phyloP scores from a whole-genome alignment of 345 rosid genomes.

The Eucalyptus pumila region DNA sequence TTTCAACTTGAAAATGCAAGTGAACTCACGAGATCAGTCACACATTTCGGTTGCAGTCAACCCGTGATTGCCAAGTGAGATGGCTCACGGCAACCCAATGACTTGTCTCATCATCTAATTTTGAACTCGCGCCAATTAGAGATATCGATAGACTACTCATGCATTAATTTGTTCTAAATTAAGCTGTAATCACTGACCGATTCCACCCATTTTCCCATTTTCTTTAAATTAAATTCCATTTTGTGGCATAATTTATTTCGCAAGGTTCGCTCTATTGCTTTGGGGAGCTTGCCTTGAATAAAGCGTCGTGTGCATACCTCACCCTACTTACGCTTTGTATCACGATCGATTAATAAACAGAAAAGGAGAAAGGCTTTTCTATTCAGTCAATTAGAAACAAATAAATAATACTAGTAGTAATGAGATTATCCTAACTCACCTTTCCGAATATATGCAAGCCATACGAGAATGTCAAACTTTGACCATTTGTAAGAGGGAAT shows the following conservation, averaged over 20 bases:
- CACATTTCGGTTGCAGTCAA: neutral
- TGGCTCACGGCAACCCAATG: neutral
- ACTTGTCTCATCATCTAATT: neutral
- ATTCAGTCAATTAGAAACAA: neutral
- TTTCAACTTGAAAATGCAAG: too few relatives aligned
- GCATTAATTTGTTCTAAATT: neutral
- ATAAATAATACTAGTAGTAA: neutral
- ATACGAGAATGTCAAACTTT: neutral
- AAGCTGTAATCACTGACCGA: neutral
- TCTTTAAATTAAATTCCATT: neutral
- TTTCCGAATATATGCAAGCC: neutral
- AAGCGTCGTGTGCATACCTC: neutral
- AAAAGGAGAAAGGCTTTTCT: neutral
- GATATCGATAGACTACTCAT: neutral
- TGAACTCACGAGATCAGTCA: neutral
- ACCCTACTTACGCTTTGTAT: neutral
- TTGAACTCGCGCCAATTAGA: neutral
- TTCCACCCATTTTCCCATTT: neutral
- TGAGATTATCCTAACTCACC: neutral
- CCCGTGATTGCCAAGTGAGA: neutral
- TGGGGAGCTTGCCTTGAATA: neutral
- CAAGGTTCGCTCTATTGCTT: neutral
- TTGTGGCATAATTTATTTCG: neutral
- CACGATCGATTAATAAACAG: neutral
- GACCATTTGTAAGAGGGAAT: neutral